Evolutionary conservation across 345 rosid genomes (phyloP).

Genomic region (Euclidium syriacum): DNA sequence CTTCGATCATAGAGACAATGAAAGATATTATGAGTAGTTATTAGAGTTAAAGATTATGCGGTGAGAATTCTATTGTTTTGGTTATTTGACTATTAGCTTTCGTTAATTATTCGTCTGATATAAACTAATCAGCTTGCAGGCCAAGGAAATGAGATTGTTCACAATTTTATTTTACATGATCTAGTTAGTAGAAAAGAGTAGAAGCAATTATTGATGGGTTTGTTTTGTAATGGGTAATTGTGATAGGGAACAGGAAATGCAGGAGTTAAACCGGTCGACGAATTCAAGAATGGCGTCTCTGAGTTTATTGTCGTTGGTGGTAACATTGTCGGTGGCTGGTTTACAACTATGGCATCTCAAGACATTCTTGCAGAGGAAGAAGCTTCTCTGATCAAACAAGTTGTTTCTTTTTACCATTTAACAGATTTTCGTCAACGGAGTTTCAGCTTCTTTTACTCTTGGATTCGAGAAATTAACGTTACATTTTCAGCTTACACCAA

Average conservation of each 20-base stretch:
- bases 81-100: neutral
- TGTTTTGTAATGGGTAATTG: neutral
- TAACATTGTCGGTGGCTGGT: slow-evolving; percentile 74
- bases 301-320: slow-evolving; percentile 56
- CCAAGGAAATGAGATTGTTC: neutral
- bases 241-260: slow-evolving; percentile 77
- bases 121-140: neutral
- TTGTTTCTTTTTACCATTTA: neutral
- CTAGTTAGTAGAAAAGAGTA: neutral
- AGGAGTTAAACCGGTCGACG: slow-evolving; percentile 61
- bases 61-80: no score
- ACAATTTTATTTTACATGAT: neutral
- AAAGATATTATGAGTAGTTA: no score
- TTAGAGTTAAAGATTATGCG: no score
- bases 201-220: neutral
- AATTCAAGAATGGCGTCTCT: slow-evolving; percentile 70
- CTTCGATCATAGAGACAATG: no score
- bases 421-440: neutral
- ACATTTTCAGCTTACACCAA: neutral
- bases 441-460: neutral
- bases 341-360: slow-evolving; percentile 92
- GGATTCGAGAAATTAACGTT: neutral
- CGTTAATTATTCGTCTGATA: neutral
- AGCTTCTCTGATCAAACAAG: slow-evolving; percentile 27
- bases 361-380: slow-evolving; percentile 85